phyloP scores from a whole-genome alignment of 2,329 filamentous ascomycete genomes.

The Coniochaeta sp. region DNA sequence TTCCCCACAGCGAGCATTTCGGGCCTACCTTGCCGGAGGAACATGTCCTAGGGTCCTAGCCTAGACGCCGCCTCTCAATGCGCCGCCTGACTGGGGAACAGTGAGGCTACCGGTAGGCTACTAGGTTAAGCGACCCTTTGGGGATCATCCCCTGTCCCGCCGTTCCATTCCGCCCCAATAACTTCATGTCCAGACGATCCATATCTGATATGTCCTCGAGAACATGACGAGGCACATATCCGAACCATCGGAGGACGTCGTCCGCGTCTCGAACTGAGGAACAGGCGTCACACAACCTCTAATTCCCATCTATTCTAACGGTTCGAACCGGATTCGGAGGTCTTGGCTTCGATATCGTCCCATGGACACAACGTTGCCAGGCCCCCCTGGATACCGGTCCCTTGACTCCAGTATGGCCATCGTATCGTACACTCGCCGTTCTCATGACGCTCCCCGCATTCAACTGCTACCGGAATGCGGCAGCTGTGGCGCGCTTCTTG shows the following conservation, averaged over 20 bases:
- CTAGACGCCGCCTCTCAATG: background rate
- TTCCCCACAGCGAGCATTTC: slow-evolving; percentile 8
- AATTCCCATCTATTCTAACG: background rate
- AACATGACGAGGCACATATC: background rate
- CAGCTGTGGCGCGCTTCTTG: background rate
- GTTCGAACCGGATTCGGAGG: background rate
- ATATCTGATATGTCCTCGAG: background rate
- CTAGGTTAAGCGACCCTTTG: background rate
- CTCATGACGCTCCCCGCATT: background rate
- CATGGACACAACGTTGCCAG: background rate
- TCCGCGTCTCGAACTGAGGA: background rate
- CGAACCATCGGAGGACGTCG: background rate
- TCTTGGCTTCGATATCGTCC: background rate
- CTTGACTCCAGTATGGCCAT: background rate
- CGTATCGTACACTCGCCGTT: background rate
- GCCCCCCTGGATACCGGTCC: background rate
- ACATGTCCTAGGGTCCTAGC: background rate
- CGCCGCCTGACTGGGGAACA: slow-evolving; percentile 2
- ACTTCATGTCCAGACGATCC: background rate
- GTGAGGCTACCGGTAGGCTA: background rate
- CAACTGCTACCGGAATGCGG: background rate
- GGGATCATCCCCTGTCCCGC: background rate
- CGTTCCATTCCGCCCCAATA: background rate
- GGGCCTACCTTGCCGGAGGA: slow-evolving; percentile 10
- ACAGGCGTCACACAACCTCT: background rate